Conservation (phyloP, 129 eudicot species). For the Flaveria brownii region DNA sequence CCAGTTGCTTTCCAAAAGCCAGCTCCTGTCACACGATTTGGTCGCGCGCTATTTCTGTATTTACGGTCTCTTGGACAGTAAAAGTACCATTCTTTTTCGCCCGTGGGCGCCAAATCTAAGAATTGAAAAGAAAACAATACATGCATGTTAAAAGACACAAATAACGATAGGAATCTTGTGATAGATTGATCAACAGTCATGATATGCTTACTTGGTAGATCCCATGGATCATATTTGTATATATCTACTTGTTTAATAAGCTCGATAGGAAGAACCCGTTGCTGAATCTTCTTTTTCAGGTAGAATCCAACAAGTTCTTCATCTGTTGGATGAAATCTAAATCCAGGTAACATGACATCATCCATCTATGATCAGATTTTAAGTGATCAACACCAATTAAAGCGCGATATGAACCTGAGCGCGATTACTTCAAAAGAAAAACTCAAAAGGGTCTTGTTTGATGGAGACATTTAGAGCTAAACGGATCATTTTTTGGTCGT, state of each 20-base stretch:
- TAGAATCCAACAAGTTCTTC: slow-evolving; percentile 47
- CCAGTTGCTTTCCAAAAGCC: slow-evolving; percentile 99
- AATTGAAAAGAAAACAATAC: neutral
- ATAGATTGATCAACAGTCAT: neutral
- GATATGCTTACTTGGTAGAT: slow-evolving; percentile 40
- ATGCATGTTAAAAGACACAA: neutral
- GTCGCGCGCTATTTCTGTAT: slow-evolving; percentile 85
- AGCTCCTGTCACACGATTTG: slow-evolving; percentile 89
- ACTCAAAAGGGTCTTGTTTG: neutral
- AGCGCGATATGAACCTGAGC: slow-evolving; percentile 9
- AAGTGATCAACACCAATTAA: neutral
- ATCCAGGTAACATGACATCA: slow-evolving; percentile 45
- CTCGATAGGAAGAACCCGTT: slow-evolving; percentile 36
- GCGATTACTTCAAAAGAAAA: neutral
- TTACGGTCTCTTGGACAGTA: slow-evolving; percentile 95
- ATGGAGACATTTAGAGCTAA: slow-evolving; percentile 9
- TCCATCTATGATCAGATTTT: slow-evolving; percentile 24
- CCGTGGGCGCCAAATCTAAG: slow-evolving; percentile 75
- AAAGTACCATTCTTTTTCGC: slow-evolving; percentile 98
- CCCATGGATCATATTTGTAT: slow-evolving; percentile 47
- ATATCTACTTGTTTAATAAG: slow-evolving; percentile 45
- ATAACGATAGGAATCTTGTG: neutral
- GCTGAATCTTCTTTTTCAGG: slow-evolving; percentile 41
- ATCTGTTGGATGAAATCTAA: slow-evolving; percentile 48
- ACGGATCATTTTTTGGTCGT: slow-evolving; percentile 6